These are phyloP conservation scores for Westerdykella sp. DNA, from an alignment of 2,329 filamentous ascomycete genomes.

Conservation along the genomic window DNA sequence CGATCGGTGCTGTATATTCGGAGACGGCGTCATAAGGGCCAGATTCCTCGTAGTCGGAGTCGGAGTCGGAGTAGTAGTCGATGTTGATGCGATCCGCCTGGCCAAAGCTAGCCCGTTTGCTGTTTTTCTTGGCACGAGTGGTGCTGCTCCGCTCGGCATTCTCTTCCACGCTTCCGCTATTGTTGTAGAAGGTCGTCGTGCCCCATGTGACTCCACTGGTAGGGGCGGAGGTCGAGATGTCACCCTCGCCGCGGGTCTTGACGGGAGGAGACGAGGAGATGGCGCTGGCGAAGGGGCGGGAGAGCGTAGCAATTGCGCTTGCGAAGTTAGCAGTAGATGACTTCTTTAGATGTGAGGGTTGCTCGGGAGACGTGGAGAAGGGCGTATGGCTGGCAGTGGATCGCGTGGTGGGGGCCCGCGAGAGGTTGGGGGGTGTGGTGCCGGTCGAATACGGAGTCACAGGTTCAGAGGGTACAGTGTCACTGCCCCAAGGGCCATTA, in stretches of 20 bases:
- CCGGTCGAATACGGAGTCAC: constrained; percentile 49
- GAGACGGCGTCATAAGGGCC: constrained; percentile 14
- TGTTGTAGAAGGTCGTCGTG: constrained; percentile 36
- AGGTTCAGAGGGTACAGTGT: constrained; percentile 38
- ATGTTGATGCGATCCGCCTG: constrained; percentile 26
- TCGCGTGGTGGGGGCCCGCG: constrained; percentile 36
- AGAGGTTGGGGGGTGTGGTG: constrained; percentile 46
- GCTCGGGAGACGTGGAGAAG: constrained; percentile 40
- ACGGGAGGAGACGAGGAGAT: constrained; percentile 36
- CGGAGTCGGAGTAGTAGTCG: constrained; percentile 28
- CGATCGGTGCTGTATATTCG: constrained; percentile 18
- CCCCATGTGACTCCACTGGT: constrained; percentile 44
- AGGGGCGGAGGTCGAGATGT: constrained; percentile 39
- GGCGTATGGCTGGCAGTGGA: constrained; percentile 36
- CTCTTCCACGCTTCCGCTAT: constrained; percentile 12
- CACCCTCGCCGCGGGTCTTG: constrained; percentile 29
- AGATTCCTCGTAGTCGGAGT: constrained; percentile 24
- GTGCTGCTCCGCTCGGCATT: constrained; percentile 22
- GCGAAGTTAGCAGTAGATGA: constrained; percentile 35
- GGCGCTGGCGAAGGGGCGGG: constrained; percentile 36
- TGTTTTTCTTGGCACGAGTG: constrained; percentile 24
- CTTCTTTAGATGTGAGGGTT: constrained; percentile 28
- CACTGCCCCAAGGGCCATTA: constrained; percentile 45
- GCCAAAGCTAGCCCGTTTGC: constrained; percentile 36
- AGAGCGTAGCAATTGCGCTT: constrained; percentile 36